A percentile compares a stretch with the other conserved stretches of the same genome.
Evolutionary conservation across 345 rosid genomes (phyloP).

Genomic region (rapeseed (Brassica napus)): Da-Ae NC_063447.1:4961001-4961500

Average conservation of each 20-base stretch:
- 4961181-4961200: neutral
- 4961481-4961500: constrained; percentile 4
- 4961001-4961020: constrained; percentile 35
- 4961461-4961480: neutral
- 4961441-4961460: neutral
- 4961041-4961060: neutral
- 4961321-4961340: constrained; percentile 91
- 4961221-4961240: constrained; percentile 9
- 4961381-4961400: constrained; percentile 86
- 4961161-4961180: neutral
- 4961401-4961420: constrained; percentile 79
- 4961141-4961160: no score
- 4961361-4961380: constrained; percentile 78
- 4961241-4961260: constrained; percentile 7
- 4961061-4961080: neutral
- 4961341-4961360: constrained; percentile 91
- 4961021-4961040: neutral
- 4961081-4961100: constrained; percentile 7
- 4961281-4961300: constrained; percentile 35
- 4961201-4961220: neutral
- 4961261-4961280: constrained; percentile 17
- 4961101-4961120: constrained; percentile 8
- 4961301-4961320: constrained; percentile 68
- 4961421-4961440: constrained; percentile 44
- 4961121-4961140: constrained; percentile 21